Evolutionary conservation across 139 green algal genomes (phyloP).

Genomic region (Volvox reticuliferus): DNA sequence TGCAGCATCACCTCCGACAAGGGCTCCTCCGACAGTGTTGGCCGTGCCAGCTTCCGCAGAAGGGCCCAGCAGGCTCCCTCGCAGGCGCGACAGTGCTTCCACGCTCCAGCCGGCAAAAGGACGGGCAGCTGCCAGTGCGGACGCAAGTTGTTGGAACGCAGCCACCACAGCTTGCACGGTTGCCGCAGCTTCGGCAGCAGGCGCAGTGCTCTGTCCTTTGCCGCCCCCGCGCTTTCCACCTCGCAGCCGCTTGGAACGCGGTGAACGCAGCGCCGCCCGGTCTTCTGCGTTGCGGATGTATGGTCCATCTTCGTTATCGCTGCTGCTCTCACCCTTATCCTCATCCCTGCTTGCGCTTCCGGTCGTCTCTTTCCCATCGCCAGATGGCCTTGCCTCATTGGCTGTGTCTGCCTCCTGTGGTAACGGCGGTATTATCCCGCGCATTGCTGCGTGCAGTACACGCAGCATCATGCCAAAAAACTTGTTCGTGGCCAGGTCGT

Average conservation of each 20-base stretch:
- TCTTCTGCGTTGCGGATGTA: conserved; percentile 20
- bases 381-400: neutral
- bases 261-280: neutral
- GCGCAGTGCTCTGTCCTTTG: neutral
- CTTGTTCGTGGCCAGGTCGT: neutral
- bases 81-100: neutral
- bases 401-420: neutral
- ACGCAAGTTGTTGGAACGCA: neutral
- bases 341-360: neutral
- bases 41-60: neutral
- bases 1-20: neutral
- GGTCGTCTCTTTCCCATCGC: neutral
- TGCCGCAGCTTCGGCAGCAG: neutral
- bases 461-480: conserved; percentile 24
- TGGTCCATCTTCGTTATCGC: neutral
- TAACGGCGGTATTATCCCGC: conserved; percentile 8
- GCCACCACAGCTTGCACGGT: neutral
- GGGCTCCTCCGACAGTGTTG: neutral
- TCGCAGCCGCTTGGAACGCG: neutral
- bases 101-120: conserved; percentile 17
- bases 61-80: neutral
- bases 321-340: neutral
- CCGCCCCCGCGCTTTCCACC: neutral
- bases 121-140: neutral
- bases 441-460: conserved; percentile 26